Conservation (phyloP, 2,329 filamentous ascomycete species). For the Phaeomoniella chlamydospora region DNA sequence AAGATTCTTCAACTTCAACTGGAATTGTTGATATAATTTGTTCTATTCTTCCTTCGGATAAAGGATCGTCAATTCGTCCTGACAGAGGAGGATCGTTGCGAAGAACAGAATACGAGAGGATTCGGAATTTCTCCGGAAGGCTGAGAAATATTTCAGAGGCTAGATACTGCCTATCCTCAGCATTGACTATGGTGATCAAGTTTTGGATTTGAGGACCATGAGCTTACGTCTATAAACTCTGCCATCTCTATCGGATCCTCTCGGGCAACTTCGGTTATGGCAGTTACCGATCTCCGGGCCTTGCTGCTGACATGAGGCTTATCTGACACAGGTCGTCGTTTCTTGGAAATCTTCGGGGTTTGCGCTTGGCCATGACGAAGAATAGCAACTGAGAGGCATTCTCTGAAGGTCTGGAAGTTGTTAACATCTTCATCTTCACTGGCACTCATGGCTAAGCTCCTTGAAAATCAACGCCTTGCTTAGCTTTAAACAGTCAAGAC, state of each 20-base stretch:
- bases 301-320: too few relatives aligned
- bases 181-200: constrained; percentile 1
- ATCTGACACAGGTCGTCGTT: constrained; percentile 29
- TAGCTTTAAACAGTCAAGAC: too few relatives aligned
- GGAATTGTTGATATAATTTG: constrained; percentile 40
- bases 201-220: too few relatives aligned
- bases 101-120: constrained; percentile 45
- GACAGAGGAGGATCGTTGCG: constrained; percentile 35
- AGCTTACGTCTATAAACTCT: constrained; percentile 57
- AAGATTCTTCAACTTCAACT: constrained; percentile 48
- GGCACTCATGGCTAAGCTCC: background rate
- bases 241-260: constrained; percentile 51
- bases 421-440: constrained; percentile 20
- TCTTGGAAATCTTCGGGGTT: constrained; percentile 27
- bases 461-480: too few relatives aligned
- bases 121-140: constrained; percentile 47
- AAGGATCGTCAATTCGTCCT: constrained; percentile 40
- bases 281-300: constrained; percentile 11
- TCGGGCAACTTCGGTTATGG: constrained; percentile 6
- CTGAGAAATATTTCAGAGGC: constrained; percentile 52
- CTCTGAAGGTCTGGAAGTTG: constrained; percentile 58
- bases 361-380: constrained; percentile 41
- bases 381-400: constrained; percentile 56
- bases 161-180: constrained; percentile 42
- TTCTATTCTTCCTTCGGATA: constrained; percentile 36